Base-by-base conservation (phyloP, 2,329 filamentous ascomycete genomes). In the Thielaviopsis punctulata region DNA sequence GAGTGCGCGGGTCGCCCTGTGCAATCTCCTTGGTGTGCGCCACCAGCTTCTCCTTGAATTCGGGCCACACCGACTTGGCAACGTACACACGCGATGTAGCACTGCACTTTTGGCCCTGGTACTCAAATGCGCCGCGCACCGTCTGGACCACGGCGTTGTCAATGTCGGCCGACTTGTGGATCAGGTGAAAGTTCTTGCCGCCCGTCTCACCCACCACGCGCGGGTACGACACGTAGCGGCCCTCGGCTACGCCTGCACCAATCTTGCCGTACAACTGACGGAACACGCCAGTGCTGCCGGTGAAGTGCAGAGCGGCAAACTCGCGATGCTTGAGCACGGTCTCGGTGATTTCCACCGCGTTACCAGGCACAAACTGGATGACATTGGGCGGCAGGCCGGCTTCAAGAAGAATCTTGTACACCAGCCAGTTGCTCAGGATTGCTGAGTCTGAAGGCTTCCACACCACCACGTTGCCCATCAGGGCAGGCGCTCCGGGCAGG, bases 361-460 rank as follows among this genome's bases (percentile, higher is more conserved):
- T 82, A 53, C 90, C 90, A 3, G 89, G 89, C 10, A 95, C 78
- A 64, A 95, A 95, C 67, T 95, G 90, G 58, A 96, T 87, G 50
- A 95, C 90, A 59, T 90, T 80, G 61, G 79, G 79, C 39, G 90
- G 90, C 49, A 96, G 77, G 41, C 90, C 90, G 24, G 90, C 88
- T 70, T 96, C 90, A 23, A 92, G 71, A 15, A 96, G 75, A 64
- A 95, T 93, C 64, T 89, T 76, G 72, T 95, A 89, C 45, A 95
- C 73, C 52, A 96, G 73, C 79, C 84, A 93, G 72, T 89, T 94
- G 57, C 85, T 88, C n/a, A 84, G 83, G 57, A 95, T 84, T 36
- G 89, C 86, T 15, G 73, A 82, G 59, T 90, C 86, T 13, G 86
- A 92, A n/a, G 89, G 89, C 73, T 96, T 96, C 89, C 89, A 96